These are phyloP conservation scores for Saturnispora halmiae DNA, from an alignment of 805 yeast genomes.

Conservation along the genomic window DNA sequence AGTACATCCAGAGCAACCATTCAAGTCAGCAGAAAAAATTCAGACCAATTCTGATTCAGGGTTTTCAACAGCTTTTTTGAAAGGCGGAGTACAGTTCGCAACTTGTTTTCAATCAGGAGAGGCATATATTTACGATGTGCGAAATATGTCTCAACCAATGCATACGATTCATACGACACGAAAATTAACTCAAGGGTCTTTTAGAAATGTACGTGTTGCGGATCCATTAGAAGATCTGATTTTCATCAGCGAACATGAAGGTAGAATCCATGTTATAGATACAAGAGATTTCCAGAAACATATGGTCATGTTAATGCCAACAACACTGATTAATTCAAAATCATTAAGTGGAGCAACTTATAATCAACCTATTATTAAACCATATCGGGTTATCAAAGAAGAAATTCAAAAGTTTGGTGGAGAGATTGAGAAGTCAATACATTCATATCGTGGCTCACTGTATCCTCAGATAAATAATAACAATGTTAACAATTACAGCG, in stretches of 20 bases:
- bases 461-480: conserved; percentile 1
- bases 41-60: conserved; percentile 65
- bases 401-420: conserved; percentile 12
- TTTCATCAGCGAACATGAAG: conserved; percentile 74
- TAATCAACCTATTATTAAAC: conserved; percentile 24
- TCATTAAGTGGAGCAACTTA: conserved; percentile 8
- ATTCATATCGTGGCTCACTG: conserved; percentile 1
- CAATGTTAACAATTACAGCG: too few relatives aligned
- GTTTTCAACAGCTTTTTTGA: conserved; percentile 69
- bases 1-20: conserved; percentile 34
- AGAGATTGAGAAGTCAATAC: conserved; percentile 10
- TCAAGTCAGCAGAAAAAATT: conserved; percentile 13
- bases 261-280: conserved; percentile 79
- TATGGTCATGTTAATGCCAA: conserved; percentile 65
- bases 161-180: conserved; percentile 54
- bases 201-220: conserved; percentile 41
- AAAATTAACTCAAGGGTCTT: conserved; percentile 37
- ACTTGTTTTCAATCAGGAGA: conserved; percentile 83
- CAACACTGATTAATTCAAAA: conserved; percentile 10
- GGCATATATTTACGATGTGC: conserved; percentile 64
- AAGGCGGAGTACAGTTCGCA: conserved; percentile 67
- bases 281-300: conserved; percentile 64
- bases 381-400: conserved; percentile 25
- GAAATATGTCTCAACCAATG: conserved; percentile 49
- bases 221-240: conserved; percentile 66